These are phyloP conservation scores for Globisporangium splendens DNA, from an alignment of 352 stramenopile genomes.

Conservation along the genomic window DNA sequence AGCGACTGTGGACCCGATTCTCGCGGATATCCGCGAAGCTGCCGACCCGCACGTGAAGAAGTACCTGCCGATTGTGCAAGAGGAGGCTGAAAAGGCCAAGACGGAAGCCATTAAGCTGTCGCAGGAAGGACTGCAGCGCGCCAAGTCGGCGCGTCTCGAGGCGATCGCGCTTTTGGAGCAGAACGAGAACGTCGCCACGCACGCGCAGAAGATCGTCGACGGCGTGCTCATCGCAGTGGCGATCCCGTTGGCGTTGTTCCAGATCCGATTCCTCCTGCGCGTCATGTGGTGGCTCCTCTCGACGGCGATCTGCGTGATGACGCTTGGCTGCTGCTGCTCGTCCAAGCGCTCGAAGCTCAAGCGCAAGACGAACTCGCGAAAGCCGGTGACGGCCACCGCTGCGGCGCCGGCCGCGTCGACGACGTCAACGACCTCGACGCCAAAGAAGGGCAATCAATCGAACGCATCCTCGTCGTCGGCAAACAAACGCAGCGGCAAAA, in stretches of 20 bases:
- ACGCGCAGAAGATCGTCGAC: constrained; percentile 73
- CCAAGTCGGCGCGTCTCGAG: constrained; percentile 39
- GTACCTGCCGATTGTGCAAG: constrained; percentile 52
- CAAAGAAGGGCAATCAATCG: too few relatives aligned
- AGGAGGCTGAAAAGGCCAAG: constrained; percentile 36
- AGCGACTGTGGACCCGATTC: constrained; percentile 54
- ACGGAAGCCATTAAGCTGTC: constrained; percentile 32
- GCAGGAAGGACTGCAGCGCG: constrained; percentile 38
- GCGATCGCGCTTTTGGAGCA: constrained; percentile 56
- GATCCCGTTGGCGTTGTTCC: constrained; percentile 43
- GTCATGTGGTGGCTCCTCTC: constrained; percentile 55
- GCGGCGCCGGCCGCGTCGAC: too few relatives aligned
- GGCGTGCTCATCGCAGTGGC: constrained; percentile 42
- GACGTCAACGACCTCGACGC: too few relatives aligned
- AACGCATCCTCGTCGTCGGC: background rate
- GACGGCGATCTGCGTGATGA: constrained; percentile 45
- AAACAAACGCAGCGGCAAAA: constrained; percentile 13
- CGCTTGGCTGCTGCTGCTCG: constrained; percentile 54
- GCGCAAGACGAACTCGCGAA: constrained; percentile 33
- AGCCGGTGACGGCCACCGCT: constrained; percentile 10
- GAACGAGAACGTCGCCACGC: constrained; percentile 47
- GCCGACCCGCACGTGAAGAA: constrained; percentile 55
- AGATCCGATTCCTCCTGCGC: constrained; percentile 45
- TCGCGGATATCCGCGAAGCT: constrained; percentile 41
- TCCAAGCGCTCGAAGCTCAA: constrained; percentile 18